Percentiles rank a stretch among this genome's conserved stretches.
Evolutionary conservation across 768 basidiomycete species (phyloP).

Genomic region (Pilatotrama ljubarskyi): DNA sequence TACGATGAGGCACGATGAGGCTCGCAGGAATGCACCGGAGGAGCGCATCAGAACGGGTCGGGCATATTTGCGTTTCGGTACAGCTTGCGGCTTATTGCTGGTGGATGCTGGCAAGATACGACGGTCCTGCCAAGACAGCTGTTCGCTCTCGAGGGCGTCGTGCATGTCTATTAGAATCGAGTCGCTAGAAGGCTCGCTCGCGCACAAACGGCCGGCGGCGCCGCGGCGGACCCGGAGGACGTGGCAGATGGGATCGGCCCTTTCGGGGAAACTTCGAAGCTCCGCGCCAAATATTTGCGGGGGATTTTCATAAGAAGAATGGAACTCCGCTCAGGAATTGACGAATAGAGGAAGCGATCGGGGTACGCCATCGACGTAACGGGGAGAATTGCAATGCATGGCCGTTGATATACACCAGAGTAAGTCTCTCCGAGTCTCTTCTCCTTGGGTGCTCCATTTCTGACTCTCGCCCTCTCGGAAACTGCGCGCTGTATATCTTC

Average conservation of each 20-base stretch:
- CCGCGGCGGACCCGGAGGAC: background rate
- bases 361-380: conserved; percentile 7
- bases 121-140: too few species aligned
- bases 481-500: background rate
- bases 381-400: too few species aligned
- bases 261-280: background rate
- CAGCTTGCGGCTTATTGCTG: too few species aligned
- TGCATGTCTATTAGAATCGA: too few species aligned
- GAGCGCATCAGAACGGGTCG: background rate
- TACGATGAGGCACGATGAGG: background rate
- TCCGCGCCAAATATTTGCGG: background rate
- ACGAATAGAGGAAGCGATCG: conserved; percentile 4
- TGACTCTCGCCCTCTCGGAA: background rate
- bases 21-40: conserved; percentile 1
- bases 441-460: background rate
- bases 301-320: background rate
- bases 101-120: too few species aligned
- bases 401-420: background rate
- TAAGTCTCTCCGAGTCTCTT: background rate
- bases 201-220: too few species aligned
- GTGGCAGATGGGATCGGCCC: conserved; percentile 6
- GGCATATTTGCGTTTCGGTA: too few species aligned
- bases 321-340: background rate
- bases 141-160: too few species aligned
- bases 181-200: too few species aligned